Evolutionary conservation across 1,284 basidiomycete species (phyloP).

Genomic region (Leccinum subspadiceum): DNA sequence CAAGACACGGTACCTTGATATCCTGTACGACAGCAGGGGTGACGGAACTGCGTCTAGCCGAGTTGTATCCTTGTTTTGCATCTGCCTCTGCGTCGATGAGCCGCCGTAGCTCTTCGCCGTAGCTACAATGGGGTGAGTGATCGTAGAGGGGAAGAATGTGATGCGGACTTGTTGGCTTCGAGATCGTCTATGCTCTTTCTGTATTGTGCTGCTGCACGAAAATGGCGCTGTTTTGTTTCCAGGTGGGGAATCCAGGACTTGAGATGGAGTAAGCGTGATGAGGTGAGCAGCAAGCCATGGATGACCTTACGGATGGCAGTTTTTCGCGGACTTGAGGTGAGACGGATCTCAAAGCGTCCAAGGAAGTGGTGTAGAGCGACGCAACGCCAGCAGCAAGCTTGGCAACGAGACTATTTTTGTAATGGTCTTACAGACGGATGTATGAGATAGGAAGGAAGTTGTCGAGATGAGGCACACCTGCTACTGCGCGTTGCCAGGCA

Average conservation of each 20-base stretch:
- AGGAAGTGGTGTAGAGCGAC: slow-evolving; percentile 62
- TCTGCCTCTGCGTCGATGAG: slow-evolving; percentile 64
- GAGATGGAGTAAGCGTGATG: slow-evolving; percentile 13
- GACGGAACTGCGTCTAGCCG: slow-evolving; percentile 64
- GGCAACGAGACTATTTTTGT: slow-evolving; percentile 85
- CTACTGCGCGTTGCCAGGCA: slow-evolving; percentile 90
- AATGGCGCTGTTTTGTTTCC: slow-evolving; percentile 83
- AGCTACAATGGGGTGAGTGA: slow-evolving; percentile 45
- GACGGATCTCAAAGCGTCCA: slow-evolving; percentile 52
- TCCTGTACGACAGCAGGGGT: slow-evolving; percentile 69
- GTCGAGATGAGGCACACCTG: slow-evolving; percentile 48
- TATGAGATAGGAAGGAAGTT: neutral
- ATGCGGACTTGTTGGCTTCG: slow-evolving; percentile 68
- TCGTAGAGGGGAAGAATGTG: slow-evolving; percentile 7
- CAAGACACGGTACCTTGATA: slow-evolving; percentile 56
- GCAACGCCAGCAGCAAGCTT: slow-evolving; percentile 82
- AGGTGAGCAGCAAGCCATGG: neutral
- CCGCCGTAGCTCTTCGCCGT: slow-evolving; percentile 82
- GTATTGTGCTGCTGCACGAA: slow-evolving; percentile 87
- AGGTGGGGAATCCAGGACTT: slow-evolving; percentile 85
- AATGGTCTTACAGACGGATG: slow-evolving; percentile 42
- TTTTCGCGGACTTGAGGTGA: slow-evolving; percentile 43
- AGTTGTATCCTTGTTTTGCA: slow-evolving; percentile 73
- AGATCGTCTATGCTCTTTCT: slow-evolving; percentile 89
- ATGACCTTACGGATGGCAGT: slow-evolving; percentile 52